Base-by-base conservation (phyloP, 768 basidiomycete species). In the Tremella yokohamensis region DNA sequence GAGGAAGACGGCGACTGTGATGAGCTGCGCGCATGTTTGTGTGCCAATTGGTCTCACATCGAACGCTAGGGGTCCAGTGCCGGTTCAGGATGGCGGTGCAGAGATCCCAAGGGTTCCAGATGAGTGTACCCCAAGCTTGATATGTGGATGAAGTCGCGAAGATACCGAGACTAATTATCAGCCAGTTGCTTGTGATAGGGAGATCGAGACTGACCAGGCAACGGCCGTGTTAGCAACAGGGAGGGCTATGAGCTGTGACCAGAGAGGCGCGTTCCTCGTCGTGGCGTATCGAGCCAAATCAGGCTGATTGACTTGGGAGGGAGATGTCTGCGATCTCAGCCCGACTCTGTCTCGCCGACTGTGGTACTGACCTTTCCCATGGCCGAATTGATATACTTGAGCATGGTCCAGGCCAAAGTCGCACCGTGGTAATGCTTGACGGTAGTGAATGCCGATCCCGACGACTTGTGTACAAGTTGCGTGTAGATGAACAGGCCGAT, bases 401-500 rank as follows among this genome's bases (percentile, higher is more conserved):
- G 51, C 57, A 62, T 58, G 0, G 52, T 54, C 61, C 61, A 62
- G 1, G 50, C 57, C 15, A 62, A 45, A 2, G 44, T 38, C 1
- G 61, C 20, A 18, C 61, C 61, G 3, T 25, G 19, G 13, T 48
- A 50, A 12, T 38, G 34, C 40, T 58, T 57, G 40, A 34, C 42
- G 15, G 61, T 45, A 15, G 19, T 15, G 16, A 55, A 54, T n/a
- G n/a, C 45, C n/a, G 40, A 24, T 2, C 22, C 49, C 22, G 40
- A 49, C 8, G 40, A 25, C 4, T 49, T 40, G 40, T 42, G 26
- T 34, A 61, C 40, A 22, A 61, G 25, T 25, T 58, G 55, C 18
- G 55, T 56, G 24, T 48, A 62, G 37, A 55, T 54, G 34, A 58
- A 54, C 34, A 54, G 53, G 8, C 57, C 57, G 42, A 59, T 56